These are phyloP conservation scores for Sanghuangporus weigelae DNA, from an alignment of 1,284 basidiomycete species.

Conservation along the genomic window DNA sequence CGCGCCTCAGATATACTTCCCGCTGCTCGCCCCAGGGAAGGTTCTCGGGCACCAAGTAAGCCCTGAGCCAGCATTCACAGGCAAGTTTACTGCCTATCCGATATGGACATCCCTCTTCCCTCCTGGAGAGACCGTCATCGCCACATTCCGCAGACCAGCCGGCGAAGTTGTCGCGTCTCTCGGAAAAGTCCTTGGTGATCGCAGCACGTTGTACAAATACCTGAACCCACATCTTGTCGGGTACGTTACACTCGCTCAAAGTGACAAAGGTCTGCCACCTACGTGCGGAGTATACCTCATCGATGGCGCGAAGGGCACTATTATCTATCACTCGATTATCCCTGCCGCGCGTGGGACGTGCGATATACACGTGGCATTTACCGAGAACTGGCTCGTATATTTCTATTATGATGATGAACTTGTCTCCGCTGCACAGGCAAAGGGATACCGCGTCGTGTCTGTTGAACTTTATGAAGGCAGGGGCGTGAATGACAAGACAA, in stretches of 20 bases:
- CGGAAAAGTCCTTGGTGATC: slow-evolving; percentile 83
- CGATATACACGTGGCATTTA: slow-evolving; percentile 63
- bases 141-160: slow-evolving; percentile 20
- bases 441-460: slow-evolving; percentile 68
- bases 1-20: slow-evolving; percentile 46
- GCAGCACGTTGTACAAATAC: slow-evolving; percentile 92
- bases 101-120: slow-evolving; percentile 64
- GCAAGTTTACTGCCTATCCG: slow-evolving; percentile 47
- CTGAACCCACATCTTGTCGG: slow-evolving; percentile 80
- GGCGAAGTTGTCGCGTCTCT: slow-evolving; percentile 59
- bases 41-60: slow-evolving; percentile 52
- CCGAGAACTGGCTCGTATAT: slow-evolving; percentile 94
- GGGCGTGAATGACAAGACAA: slow-evolving; percentile 56
- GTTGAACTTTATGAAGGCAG: slow-evolving; percentile 86
- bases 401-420: slow-evolving; percentile 67
- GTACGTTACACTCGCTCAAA: slow-evolving; percentile 49
- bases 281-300: slow-evolving; percentile 70
- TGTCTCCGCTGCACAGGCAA: slow-evolving; percentile 43
- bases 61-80: slow-evolving; percentile 37
- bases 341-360: slow-evolving; percentile 44
- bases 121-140: slow-evolving; percentile 45
- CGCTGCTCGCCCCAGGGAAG: slow-evolving; percentile 40
- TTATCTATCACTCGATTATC: slow-evolving; percentile 61
- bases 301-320: slow-evolving; percentile 73
- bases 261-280: slow-evolving; percentile 14